Conservation (phyloP, 2,329 filamentous ascomycete genomes). For the Phialemonium atrogriseum region DNA sequence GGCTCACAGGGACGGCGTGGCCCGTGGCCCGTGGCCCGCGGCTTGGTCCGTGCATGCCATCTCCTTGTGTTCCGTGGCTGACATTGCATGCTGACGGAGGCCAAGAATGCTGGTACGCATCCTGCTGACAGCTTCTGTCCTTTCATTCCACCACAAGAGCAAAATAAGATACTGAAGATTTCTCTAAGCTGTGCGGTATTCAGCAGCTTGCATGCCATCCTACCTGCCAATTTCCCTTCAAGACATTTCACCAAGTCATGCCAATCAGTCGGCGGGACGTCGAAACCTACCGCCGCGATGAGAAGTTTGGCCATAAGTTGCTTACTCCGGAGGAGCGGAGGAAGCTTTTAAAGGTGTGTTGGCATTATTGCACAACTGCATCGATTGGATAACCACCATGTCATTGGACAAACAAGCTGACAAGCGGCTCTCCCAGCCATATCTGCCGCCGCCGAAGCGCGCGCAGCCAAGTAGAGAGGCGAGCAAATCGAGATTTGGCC, state of each 20-base stretch:
- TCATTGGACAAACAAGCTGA: too few relatives aligned
- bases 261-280: slow-evolving; percentile 27
- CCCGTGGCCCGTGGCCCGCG: too few relatives aligned
- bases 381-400: too few relatives aligned
- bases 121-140: too few relatives aligned
- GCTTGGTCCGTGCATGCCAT: too few relatives aligned
- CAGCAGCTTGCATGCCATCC: neutral
- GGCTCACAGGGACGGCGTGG: too few relatives aligned
- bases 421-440: slow-evolving; percentile 19
- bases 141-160: too few relatives aligned
- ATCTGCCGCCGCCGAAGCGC: slow-evolving; percentile 22
- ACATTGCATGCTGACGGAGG: too few relatives aligned
- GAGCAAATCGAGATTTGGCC: slow-evolving; percentile 38
- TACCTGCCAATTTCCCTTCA: neutral
- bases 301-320: slow-evolving; percentile 30
- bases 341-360: slow-evolving; percentile 33
- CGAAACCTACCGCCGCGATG: slow-evolving; percentile 35
- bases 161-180: too few relatives aligned
- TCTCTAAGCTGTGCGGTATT: too few relatives aligned
- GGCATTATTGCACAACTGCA: slow-evolving; percentile 5
- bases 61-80: too few relatives aligned
- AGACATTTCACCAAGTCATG: slow-evolving; percentile 25
- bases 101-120: too few relatives aligned
- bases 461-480: slow-evolving; percentile 13
- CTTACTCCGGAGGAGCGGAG: slow-evolving; percentile 34